These are phyloP conservation scores for Sindora glabra DNA, from an alignment of 306 rosid genomes.

Conservation along the genomic window DNA sequence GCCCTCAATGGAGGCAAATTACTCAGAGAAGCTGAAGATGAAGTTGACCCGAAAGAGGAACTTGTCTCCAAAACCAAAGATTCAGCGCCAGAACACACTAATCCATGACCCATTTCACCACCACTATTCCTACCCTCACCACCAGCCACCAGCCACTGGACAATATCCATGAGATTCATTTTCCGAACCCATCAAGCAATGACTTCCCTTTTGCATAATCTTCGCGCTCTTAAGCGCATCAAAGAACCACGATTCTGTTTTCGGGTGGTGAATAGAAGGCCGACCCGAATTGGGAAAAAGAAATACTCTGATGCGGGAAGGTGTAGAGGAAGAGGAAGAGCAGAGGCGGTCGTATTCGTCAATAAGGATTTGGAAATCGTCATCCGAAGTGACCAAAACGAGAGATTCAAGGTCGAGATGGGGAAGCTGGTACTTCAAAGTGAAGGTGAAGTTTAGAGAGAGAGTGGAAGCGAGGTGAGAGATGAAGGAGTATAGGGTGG, in stretches of 20 bases:
- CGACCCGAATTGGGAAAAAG: constrained; percentile 22
- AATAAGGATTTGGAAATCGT: constrained; percentile 33
- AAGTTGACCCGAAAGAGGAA: constrained; percentile 53
- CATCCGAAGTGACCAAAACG: constrained; percentile 33
- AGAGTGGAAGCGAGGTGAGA: constrained; percentile 38
- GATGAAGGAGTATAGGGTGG: constrained; percentile 25
- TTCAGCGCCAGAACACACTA: constrained; percentile 22
- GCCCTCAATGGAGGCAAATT: constrained; percentile 25
- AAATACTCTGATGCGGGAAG: constrained; percentile 44
- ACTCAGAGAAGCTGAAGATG: constrained; percentile 45
- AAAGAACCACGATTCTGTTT: constrained; percentile 51
- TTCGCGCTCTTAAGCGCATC: constrained; percentile 47
- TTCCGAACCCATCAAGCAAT: constrained; percentile 15
- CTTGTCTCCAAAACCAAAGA: constrained; percentile 39
- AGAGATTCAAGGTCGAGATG: constrained; percentile 41
- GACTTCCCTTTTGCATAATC: constrained; percentile 34
- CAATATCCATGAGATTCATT: neutral
- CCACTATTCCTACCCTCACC: neutral
- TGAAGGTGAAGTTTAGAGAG: constrained; percentile 22
- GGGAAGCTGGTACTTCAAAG: constrained; percentile 55
- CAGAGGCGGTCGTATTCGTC: constrained; percentile 29
- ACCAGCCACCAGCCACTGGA: neutral
- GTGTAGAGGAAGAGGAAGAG: neutral
- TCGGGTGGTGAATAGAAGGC: constrained; percentile 36
- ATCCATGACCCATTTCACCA: neutral